Conservation (phyloP, 2,329 filamentous ascomycete genomes). For the Cladorrhinum sp. region DNA sequence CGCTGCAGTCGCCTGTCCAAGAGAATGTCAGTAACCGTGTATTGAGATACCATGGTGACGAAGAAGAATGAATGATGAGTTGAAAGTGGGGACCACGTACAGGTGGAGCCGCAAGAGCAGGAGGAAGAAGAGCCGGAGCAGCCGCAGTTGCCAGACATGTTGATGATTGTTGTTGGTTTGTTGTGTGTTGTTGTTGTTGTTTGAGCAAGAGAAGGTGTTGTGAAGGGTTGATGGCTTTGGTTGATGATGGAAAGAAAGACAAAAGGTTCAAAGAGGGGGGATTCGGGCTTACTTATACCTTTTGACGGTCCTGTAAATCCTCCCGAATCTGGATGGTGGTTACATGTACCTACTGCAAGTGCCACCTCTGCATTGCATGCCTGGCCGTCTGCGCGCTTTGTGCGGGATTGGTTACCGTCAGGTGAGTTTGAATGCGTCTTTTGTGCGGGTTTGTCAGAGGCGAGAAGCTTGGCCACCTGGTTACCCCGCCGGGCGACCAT, state of each 20-base stretch:
- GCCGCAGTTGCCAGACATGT: slow-evolving; percentile 3
- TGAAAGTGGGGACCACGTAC: background rate
- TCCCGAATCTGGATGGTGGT: background rate
- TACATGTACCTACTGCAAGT: too few relatives aligned
- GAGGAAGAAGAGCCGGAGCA: slow-evolving; percentile 1
- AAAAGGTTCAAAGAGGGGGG: background rate
- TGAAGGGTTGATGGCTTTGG: background rate
- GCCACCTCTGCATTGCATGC: background rate
- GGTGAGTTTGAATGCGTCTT: slow-evolving; percentile 4
- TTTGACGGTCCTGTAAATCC: background rate
- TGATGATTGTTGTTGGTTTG: slow-evolving; percentile 3
- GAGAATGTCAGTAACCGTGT: background rate
- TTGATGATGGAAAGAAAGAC: background rate
- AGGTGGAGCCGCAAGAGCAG: slow-evolving; percentile 8
- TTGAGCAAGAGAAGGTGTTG: background rate
- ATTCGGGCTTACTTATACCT: background rate
- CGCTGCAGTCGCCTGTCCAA: slow-evolving; percentile 3
- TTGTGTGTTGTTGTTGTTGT: background rate
- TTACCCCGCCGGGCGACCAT: background rate
- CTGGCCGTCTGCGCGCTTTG: slow-evolving; percentile 5
- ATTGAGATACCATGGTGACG: background rate
- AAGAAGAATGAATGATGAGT: background rate
- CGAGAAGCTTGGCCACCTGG: background rate
- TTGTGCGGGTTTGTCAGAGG: slow-evolving; percentile 10
- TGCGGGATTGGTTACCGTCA: slow-evolving; percentile 4